These are phyloP conservation scores for Lasiodiplodia gonubiensis DNA, from an alignment of 2,329 filamentous ascomycete genomes.

Conservation along the genomic window DNA sequence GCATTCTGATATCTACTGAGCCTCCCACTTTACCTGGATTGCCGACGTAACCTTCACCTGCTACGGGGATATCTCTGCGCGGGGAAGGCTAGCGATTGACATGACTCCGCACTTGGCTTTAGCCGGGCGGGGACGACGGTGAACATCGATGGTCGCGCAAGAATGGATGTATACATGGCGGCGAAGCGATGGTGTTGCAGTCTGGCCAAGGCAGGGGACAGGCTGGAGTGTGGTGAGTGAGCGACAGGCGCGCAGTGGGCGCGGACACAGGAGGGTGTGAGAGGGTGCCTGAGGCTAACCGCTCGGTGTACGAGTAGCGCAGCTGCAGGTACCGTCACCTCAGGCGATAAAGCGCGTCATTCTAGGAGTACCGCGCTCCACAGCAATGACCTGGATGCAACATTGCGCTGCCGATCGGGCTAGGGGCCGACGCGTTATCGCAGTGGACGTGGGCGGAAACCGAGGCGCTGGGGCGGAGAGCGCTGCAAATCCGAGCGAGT, in stretches of 20 bases:
- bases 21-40: constrained; percentile 16
- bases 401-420: constrained; percentile 14
- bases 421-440: constrained; percentile 1
- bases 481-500: neutral
- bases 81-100: constrained; percentile 4
- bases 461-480: neutral
- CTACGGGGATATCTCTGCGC: constrained; percentile 21
- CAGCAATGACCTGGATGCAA: constrained; percentile 9
- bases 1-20: neutral
- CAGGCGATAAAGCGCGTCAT: constrained; percentile 1
- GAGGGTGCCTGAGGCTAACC: constrained; percentile 1
- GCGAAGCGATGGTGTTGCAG: constrained; percentile 11
- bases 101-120: neutral
- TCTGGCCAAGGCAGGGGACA: neutral
- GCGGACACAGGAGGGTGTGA: neutral
- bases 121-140: neutral
- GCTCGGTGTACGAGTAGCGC: neutral
- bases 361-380: neutral
- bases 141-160: neutral
- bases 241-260: neutral
- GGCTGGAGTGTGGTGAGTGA: neutral
- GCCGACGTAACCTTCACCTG: constrained; percentile 20
- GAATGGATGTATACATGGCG: neutral
- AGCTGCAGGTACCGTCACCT: constrained; percentile 1
- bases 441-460: neutral